Evolutionary conservation across 129 eudicot species (phyloP).

Genomic region (Pittosporum tobira): DNA sequence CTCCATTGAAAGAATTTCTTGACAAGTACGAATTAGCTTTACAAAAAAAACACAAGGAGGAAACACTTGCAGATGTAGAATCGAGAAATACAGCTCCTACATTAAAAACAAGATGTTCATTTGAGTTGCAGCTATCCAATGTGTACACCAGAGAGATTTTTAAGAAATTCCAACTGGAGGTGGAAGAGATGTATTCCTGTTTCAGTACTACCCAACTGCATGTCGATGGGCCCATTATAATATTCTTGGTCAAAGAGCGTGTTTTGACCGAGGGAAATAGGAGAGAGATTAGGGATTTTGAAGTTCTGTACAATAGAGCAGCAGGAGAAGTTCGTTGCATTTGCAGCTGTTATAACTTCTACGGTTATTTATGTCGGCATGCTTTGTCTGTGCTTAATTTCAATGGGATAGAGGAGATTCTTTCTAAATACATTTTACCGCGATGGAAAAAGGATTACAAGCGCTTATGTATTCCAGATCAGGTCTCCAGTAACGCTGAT

Average conservation of each 20-base stretch:
- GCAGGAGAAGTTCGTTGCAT: slow-evolving; percentile 81
- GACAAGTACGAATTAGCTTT: slow-evolving; percentile 86
- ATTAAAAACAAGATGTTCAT: slow-evolving; percentile 69
- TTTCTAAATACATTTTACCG: slow-evolving; percentile 52
- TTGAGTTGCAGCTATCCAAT: slow-evolving; percentile 73
- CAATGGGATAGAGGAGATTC: slow-evolving; percentile 81
- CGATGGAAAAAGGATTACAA: slow-evolving; percentile 76
- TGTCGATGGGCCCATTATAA: slow-evolving; percentile 49
- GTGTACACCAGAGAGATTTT: slow-evolving; percentile 60
- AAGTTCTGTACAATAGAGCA: slow-evolving; percentile 65
- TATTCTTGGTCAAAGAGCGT: slow-evolving; percentile 80
- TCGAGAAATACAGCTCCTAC: slow-evolving; percentile 47
- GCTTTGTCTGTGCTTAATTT: slow-evolving; percentile 76
- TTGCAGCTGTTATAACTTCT: slow-evolving; percentile 80
- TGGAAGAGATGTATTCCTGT: slow-evolving; percentile 95
- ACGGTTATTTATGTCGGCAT: slow-evolving; percentile 74
- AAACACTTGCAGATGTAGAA: slow-evolving; percentile 55
- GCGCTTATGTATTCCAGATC: slow-evolving; percentile 34
- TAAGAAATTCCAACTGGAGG: slow-evolving; percentile 64
- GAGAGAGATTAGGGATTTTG: slow-evolving; percentile 69
- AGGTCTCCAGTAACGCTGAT: slow-evolving; percentile 21
- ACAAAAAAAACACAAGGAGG: slow-evolving; percentile 80
- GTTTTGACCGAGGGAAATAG: slow-evolving; percentile 53
- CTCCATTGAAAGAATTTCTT: slow-evolving; percentile 81
- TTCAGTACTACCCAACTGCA: slow-evolving; percentile 84